Evolutionary conservation across 257 asterid genomes (phyloP), one percentile per base, ranked within the genome.

Genomic region (Petrea volubilis): DNA sequence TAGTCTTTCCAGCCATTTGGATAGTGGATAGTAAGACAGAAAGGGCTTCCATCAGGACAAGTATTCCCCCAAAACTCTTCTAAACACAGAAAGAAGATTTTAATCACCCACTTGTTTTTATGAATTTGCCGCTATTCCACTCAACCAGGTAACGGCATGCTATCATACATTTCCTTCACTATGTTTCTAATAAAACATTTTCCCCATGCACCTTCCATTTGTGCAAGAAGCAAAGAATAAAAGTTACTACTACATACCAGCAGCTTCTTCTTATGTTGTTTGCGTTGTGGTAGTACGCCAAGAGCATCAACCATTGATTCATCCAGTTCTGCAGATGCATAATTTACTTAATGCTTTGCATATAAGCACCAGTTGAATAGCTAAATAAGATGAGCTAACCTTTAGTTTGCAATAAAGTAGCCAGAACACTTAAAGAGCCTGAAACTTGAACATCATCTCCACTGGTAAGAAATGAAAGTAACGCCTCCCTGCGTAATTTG

Each of bases 241-340:
- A 67, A 21, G 46, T 57, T 38, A 66, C 52, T 31, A 69, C 76
- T 44, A 70, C 93, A 74, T 91, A 95, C 99, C 96, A 95, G 81
- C 64, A 95, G 86, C 73, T 86, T 87, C 80, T 90, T 92, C 74
- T 95, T 95, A 74, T 90, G 98, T 67, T 95, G 98, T 82, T 92
- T 95, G 65, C 98, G 85, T 74, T 92, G 97, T 51, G 98, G 99
- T 71, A 95, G 97, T 79, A 95, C 88, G 67, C 99, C 99, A 78
- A 94, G 93, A 75, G 98, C 98, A 73, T 94, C 99, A 73, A 91
- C 90, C 84, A 87, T 94, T 47, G 96, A 85, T 79, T 94, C 99
- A 68, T 94, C 96, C 81, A 94, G 81, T 83, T 94, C 99, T 94
- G 91, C 78, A 83, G 59, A 55, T 68, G 68, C 41, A 75, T 28